Conservation (phyloP, 202 grass and related monocot species). For the Sporobolus alterniflorus region DNA sequence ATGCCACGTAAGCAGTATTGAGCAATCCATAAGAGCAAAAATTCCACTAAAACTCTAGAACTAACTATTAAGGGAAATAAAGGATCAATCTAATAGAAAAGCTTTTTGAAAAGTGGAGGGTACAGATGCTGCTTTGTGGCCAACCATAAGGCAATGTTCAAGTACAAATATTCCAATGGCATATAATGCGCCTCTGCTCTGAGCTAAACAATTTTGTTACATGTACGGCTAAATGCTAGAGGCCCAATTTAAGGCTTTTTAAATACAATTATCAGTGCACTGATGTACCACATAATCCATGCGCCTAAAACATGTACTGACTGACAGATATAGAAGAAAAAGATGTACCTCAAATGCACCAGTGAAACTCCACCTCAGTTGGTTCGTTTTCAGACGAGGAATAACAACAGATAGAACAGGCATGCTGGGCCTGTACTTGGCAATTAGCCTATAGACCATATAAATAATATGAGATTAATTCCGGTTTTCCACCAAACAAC, state of each 20-base stretch:
- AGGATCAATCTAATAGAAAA: not conserved
- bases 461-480: slow-evolving; percentile 12
- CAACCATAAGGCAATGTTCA: not conserved
- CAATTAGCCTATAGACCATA: slow-evolving; percentile 72
- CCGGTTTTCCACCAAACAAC: not conserved
- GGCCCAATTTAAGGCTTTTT: not conserved
- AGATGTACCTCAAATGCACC: slow-evolving; percentile 90
- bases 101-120: not conserved
- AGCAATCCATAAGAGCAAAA: too few species aligned
- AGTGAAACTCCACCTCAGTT: slow-evolving; percentile 95
- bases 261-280: not conserved
- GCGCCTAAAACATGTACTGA: not conserved
- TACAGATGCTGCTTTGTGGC: not conserved
- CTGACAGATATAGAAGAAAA: slow-evolving; percentile 14
- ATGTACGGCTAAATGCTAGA: not conserved
- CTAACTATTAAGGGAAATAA: not conserved
- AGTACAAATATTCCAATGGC: not conserved
- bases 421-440: slow-evolving; percentile 98
- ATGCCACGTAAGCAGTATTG: not conserved
- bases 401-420: slow-evolving; percentile 99
- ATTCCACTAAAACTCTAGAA: not conserved
- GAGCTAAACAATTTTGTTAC: not conserved
- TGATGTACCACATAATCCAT: not conserved
- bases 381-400: slow-evolving; percentile 98
- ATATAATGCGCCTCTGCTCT: not conserved